These are phyloP conservation scores for Aegilops bicornis DNA, from an alignment of 176 grass and related monocot species.

Conservation along the genomic window DNA sequence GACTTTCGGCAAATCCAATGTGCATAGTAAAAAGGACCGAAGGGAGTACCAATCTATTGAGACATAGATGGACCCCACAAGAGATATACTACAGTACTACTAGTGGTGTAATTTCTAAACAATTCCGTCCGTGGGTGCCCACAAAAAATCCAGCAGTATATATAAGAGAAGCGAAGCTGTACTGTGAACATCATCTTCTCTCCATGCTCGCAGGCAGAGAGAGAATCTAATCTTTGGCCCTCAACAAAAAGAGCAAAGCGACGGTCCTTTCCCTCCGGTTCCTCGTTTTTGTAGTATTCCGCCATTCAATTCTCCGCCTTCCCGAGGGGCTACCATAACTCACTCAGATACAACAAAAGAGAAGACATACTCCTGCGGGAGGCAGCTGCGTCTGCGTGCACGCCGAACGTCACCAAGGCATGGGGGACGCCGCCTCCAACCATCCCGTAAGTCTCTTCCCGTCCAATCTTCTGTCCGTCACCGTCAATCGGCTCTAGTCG, in stretches of 20 bases:
- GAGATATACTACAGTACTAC: neutral
- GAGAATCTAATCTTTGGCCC: constrained; percentile 28
- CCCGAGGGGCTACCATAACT: neutral
- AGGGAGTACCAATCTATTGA: too few relatives aligned
- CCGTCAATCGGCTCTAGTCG: neutral
- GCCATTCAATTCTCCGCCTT: constrained; percentile 12
- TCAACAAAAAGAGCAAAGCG: constrained; percentile 36
- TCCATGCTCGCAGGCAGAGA: neutral
- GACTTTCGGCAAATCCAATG: too few relatives aligned
- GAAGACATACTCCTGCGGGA: neutral
- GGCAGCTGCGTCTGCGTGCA: neutral
- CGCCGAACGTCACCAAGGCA: constrained; percentile 25
- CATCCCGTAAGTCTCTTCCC: constrained; percentile 33
- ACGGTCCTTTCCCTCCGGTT: constrained; percentile 26
- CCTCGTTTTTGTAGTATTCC: constrained; percentile 36
- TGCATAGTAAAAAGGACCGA: too few relatives aligned
- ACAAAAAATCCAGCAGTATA: neutral
- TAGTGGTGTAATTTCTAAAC: neutral
- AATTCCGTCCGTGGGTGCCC: neutral
- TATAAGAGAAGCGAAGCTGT: neutral
- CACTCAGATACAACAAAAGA: constrained; percentile 26
- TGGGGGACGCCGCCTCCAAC: constrained; percentile 36
- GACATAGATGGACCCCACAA: too few relatives aligned
- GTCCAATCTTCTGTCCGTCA: neutral
- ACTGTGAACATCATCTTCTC: constrained; percentile 9